Evolutionary conservation across 2,329 filamentous ascomycete genomes (phyloP), one percentile per base, ranked within the genome.

Genomic region (Fusarium begoniae): DNA sequence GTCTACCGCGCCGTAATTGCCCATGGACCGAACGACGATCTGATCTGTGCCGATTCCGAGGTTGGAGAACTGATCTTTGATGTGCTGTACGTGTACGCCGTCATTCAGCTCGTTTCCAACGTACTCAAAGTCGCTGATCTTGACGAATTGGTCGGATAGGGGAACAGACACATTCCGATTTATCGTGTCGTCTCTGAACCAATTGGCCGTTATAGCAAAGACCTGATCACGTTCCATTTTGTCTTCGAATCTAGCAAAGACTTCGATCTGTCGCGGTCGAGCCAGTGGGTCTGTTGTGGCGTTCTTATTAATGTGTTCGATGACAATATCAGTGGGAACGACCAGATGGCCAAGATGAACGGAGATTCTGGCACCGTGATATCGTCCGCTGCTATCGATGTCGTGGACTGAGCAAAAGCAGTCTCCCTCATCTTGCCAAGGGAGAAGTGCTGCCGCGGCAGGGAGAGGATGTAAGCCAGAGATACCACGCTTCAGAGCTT

Each of bases 341-440:
- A 95, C 86, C 11, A 83, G 80, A 40, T 87, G 81, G 40, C 87
- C 85, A 24, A 92, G 86, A 45, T 90, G 82, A 24, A 97, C 89
- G 14, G 88, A 89, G 22, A 98, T 84, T 60, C 90, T 89, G 5
- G 91, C 90, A 43, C 90, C 89, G 55, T 87, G 86, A 13, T 86
- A 85, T 22, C 80, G 79, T 17, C 82, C 82, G 22, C 83, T 82
- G 20, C 80, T 80, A 55, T 86, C 83, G 17, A 79, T 73, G 2
- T 83, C 83, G 8, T 78, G 79, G 0, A 85, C 87, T 9, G 92
- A 91, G 81, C 96, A 98, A 93, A 94, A 98, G 82, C 94, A 97
- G 70, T 98, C 93, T 26, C 93, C 94, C 40, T 92, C 88, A 55
- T 97, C 93, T 15, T 91, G 85, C 94, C 95, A 98, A 8, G 85